Evolutionary conservation across 495 filamentous ascomycete genomes (phyloP).

Genomic region (Hypoxylon cercidicola): DNA sequence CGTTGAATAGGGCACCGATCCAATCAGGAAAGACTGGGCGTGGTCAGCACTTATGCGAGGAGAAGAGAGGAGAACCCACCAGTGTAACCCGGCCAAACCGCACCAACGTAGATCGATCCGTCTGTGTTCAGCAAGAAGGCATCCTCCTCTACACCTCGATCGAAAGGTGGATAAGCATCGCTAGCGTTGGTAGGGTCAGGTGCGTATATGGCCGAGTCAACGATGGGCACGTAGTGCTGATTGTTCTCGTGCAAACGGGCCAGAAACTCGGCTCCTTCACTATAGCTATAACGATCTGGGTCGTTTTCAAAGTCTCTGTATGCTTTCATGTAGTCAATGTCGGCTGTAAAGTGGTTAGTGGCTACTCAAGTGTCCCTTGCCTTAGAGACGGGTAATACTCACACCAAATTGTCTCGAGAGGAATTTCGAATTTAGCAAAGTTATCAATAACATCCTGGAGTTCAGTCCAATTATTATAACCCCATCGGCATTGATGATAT

Average conservation of each 20-base stretch:
- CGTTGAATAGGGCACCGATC: slow-evolving; percentile 68
- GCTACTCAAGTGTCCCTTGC: neutral
- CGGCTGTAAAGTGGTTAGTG: slow-evolving; percentile 71
- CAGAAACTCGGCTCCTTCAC: slow-evolving; percentile 73
- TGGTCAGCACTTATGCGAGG: slow-evolving; percentile 60
- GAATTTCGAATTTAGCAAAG: slow-evolving; percentile 76
- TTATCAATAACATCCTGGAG: slow-evolving; percentile 81
- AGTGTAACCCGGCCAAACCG: slow-evolving; percentile 89
- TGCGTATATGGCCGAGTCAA: slow-evolving; percentile 84
- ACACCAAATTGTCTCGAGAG: slow-evolving; percentile 83
- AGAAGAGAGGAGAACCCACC: slow-evolving; percentile 35
- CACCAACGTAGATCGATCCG: slow-evolving; percentile 77
- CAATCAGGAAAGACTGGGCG: slow-evolving; percentile 62
- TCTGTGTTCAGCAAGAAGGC: slow-evolving; percentile 76
- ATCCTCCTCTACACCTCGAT: slow-evolving; percentile 70
- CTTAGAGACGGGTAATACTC: slow-evolving; percentile 18
- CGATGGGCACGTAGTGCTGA: slow-evolving; percentile 83
- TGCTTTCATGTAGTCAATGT: slow-evolving; percentile 83
- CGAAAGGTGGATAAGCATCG: slow-evolving; percentile 76
- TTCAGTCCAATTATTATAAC: slow-evolving; percentile 78
- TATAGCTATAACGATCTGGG: slow-evolving; percentile 69
- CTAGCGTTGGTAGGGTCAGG: slow-evolving; percentile 76
- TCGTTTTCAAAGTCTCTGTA: slow-evolving; percentile 81
- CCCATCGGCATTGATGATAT: slow-evolving; percentile 86
- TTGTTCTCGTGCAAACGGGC: slow-evolving; percentile 69